A percentile compares a stretch with the other conserved stretches of the same genome.
Conservation (phyloP, 164 flowering plant genomes). For the Paratinospora sagittata region DNA sequence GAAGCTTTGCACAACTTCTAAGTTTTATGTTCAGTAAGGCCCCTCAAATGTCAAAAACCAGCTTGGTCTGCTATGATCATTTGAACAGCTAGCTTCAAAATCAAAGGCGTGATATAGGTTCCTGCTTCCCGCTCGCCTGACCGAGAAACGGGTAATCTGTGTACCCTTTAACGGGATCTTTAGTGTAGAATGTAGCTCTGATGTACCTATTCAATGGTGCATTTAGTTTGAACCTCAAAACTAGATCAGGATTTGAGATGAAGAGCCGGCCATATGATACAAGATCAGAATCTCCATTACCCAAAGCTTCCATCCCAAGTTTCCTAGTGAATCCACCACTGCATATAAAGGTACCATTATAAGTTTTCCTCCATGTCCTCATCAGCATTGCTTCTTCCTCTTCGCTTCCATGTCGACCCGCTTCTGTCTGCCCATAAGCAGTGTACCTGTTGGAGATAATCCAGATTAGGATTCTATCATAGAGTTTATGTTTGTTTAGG, state of each 20-base stretch:
- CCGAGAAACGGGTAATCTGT: constrained; percentile 40
- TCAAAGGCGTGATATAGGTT: neutral
- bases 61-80: too few relatives aligned
- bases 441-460: too few relatives aligned
- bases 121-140: neutral
- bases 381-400: constrained; percentile 21
- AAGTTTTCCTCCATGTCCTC: constrained; percentile 22
- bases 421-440: constrained; percentile 29
- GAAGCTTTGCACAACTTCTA: too few relatives aligned
- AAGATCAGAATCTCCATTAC: constrained; percentile 34
- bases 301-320: constrained; percentile 29
- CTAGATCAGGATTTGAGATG: constrained; percentile 41
- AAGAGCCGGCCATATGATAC: constrained; percentile 35
- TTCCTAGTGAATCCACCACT: constrained; percentile 44
- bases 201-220: constrained; percentile 31
- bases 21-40: too few relatives aligned
- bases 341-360: constrained; percentile 27
- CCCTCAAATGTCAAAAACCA: too few relatives aligned
- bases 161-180: constrained; percentile 35
- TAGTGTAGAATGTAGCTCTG: constrained; percentile 32
- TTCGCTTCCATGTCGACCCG: constrained; percentile 18
- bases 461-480: too few relatives aligned
- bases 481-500: too few relatives aligned
- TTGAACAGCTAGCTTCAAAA: too few relatives aligned
- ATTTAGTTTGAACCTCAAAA: constrained; percentile 23